phyloP scores from a whole-genome alignment of 345 rosid genomes.

The Eucalyptus tenuipes region DNA sequence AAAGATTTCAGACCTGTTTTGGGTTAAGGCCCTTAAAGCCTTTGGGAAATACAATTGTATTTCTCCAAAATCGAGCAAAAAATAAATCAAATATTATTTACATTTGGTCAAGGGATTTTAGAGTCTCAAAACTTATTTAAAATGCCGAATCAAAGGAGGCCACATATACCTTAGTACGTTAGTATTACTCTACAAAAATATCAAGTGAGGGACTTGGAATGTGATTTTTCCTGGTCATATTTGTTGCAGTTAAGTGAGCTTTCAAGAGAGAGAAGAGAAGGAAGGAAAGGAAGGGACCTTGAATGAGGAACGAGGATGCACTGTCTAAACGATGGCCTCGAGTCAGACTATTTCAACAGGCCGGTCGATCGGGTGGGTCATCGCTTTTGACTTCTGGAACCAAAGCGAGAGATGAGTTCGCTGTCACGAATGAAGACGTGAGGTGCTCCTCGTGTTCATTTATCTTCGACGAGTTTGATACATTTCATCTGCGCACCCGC shows the following conservation, averaged over 20 bases:
- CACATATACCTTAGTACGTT: too few relatives aligned
- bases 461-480: neutral
- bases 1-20: accelerated
- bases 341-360: neutral
- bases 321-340: neutral
- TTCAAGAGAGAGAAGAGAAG: neutral
- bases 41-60: too few relatives aligned
- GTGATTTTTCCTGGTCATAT: neutral
- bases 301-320: neutral
- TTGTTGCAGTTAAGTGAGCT: neutral
- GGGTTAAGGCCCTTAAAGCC: too few relatives aligned
- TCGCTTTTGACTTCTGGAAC: neutral
- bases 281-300: neutral
- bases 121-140: too few relatives aligned
- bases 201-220: neutral
- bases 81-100: too few relatives aligned
- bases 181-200: neutral
- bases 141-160: too few relatives aligned
- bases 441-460: neutral
- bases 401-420: neutral
- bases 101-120: too few relatives aligned
- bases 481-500: neutral
- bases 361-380: neutral
- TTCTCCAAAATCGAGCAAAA: too few relatives aligned
- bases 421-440: neutral